Conservation (phyloP, 345 rosid genomes). For the Salix dunnii region DNA sequence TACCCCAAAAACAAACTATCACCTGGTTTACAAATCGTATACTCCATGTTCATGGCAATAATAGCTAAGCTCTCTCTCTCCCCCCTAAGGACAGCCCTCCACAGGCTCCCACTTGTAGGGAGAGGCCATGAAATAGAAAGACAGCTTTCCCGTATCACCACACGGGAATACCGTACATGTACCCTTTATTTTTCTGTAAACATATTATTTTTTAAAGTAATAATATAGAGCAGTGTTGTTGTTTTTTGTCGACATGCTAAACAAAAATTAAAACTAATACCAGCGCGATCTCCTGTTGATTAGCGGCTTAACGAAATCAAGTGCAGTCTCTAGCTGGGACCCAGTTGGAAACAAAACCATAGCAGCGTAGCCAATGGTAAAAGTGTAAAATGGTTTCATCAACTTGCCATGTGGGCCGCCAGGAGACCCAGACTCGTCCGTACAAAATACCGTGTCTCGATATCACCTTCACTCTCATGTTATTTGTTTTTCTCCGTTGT, state of each 20-base stretch:
- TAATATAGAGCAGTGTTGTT: too few species aligned
- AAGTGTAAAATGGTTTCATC: conserved; percentile 2
- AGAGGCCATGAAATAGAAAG: not conserved
- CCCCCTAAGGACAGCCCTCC: not conserved
- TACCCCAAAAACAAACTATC: too few species aligned
- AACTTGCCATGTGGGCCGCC: conserved; percentile 23
- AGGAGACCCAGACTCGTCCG: conserved; percentile 25
- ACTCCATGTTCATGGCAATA: not conserved
- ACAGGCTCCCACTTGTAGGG: conserved; percentile 37
- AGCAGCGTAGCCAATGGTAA: not conserved
- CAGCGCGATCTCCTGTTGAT: not conserved
- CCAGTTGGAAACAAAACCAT: not conserved
- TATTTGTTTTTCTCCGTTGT: not conserved
- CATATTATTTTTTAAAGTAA: too few species aligned
- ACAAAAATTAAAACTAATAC: not conserved
- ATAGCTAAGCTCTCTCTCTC: not conserved
- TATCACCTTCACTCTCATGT: not conserved
- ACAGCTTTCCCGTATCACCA: conserved; percentile 21
- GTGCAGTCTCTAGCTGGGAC: not conserved
- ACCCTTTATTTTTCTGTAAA: not conserved
- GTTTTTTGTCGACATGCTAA: too few species aligned
- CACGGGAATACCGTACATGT: conserved; percentile 22
- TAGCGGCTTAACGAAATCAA: not conserved
- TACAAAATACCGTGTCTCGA: conserved; percentile 11
- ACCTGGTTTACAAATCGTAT: too few species aligned